Percentiles rank a stretch among this genome's conserved stretches.
phyloP scores from a whole-genome alignment of 2,329 filamentous ascomycete genomes.

The Plenodomus lindquistii region DNA sequence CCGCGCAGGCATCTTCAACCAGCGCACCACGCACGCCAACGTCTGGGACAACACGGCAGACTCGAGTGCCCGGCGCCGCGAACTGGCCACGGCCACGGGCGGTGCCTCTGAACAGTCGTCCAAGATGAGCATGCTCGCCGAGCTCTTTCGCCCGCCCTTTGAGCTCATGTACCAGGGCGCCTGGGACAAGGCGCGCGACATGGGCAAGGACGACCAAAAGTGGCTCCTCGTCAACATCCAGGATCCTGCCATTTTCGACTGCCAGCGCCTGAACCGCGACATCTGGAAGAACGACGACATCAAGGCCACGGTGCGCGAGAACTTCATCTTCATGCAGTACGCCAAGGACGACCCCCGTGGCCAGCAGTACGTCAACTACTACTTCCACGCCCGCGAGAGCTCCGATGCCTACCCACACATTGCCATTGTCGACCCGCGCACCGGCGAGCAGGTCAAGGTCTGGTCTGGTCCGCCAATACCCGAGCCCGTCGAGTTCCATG shows the following conservation, averaged over 20 bases:
- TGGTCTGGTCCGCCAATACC: slow-evolving; percentile 88
- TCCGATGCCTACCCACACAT: slow-evolving; percentile 94
- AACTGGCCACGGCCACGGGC: slow-evolving; percentile 64
- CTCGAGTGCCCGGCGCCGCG: slow-evolving; percentile 53
- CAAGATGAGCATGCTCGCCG: slow-evolving; percentile 79
- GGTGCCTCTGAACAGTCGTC: slow-evolving; percentile 67
- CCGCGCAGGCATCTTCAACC: slow-evolving; percentile 70
- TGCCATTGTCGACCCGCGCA: slow-evolving; percentile 91
- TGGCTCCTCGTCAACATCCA: slow-evolving; percentile 97
- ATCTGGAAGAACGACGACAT: slow-evolving; percentile 90
- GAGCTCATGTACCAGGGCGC: slow-evolving; percentile 78
- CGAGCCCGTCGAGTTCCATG: slow-evolving; percentile 77
- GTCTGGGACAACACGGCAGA: slow-evolving; percentile 62
- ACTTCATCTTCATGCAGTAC: slow-evolving; percentile 96
- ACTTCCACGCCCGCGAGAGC: slow-evolving; percentile 79
- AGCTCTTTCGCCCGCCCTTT: slow-evolving; percentile 90
- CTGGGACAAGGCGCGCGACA: slow-evolving; percentile 83
- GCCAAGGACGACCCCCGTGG: slow-evolving; percentile 81
- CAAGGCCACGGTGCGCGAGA: slow-evolving; percentile 79
- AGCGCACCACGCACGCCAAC: slow-evolving; percentile 57
- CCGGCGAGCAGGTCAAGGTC: slow-evolving; percentile 94
- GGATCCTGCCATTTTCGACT: slow-evolving; percentile 90
- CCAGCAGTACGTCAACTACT: slow-evolving; percentile 84
- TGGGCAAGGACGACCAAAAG: slow-evolving; percentile 86
- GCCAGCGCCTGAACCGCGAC: slow-evolving; percentile 90